Base-by-base conservation (phyloP, 768 basidiomycete genomes). In the Boletus vermiculosoides region DNA sequence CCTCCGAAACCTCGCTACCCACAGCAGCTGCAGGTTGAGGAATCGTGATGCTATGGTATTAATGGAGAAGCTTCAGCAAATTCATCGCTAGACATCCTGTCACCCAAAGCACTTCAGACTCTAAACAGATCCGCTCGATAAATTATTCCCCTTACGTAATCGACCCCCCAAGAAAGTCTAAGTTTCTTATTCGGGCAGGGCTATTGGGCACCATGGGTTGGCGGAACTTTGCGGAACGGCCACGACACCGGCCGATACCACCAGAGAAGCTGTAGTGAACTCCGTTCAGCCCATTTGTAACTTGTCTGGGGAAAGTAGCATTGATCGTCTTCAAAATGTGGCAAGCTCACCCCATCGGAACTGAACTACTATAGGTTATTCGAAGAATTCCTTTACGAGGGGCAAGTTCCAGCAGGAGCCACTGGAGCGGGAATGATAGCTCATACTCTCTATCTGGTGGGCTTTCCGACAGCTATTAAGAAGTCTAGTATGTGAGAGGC, bases 401-500 rank as follows among this genome's bases (percentile, higher is more conserved):
- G 58, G 13, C 33, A 61, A 18, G 75, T 76, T 1, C 74, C 76
- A n/a, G n/a, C n/a, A n/a, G n/a, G n/a, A n/a, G n/a, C n/a, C n/a
- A n/a, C n/a, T n/a, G n/a, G n/a, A n/a, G n/a, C n/a, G n/a, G n/a
- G n/a, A n/a, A n/a, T n/a, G n/a, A n/a, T n/a, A n/a, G n/a, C n/a
- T n/a, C 0, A 73, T 90, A 15, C 77, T 91, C 18, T 88, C 88
- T 0, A 81, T 90, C 36, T 91, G 86, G 85, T 92, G 90, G 90
- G 85, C 86, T 6, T 76, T 90, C 34, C 87, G 88, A 3, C 89
- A 90, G 66, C 78, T 90, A 0, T 66, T 87, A 47, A 85, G 83
- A 18, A 80, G 78, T 60, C 62, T 80, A 49, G 78, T 78, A 41
- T n/a, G 71, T 56, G 12, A 3, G 11, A 2, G 0, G 34, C 13